Base-by-base conservation (phyloP, 768 basidiomycete species). In the Rubroboletus pulcherrimus region DNA sequence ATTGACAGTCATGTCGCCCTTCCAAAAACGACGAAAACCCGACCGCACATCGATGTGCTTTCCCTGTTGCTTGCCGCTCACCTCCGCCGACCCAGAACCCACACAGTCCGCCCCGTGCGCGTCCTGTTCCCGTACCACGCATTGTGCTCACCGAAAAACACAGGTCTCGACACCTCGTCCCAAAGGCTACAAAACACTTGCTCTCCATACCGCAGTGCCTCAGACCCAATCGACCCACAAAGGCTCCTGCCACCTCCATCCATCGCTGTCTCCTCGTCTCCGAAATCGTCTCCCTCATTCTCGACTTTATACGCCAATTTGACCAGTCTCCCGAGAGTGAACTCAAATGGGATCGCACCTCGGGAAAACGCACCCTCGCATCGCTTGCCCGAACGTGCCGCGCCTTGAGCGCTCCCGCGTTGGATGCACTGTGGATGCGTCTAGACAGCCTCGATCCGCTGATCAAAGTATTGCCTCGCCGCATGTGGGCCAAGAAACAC, bases 391-490 rank as follows among this genome's bases (percentile, higher is more conserved):
- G 61, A 40, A 71, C 69, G 0, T 70, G 70, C 41, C 59, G 51
- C 11, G 52, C 64, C 0, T 55, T 70, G 42, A 63, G 59, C 29
- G 50, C 29, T n/a, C 55, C 62, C 2, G 61, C 69, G 1, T 29
- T 70, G n/a, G 69, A 70, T 58, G 53, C 39, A 1, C 61, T 71
- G 7, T 70, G 69, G 69, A 62, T 62, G 66, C 57, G 60, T 43
- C 56, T 68, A 1, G 66, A 68, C n/a, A 60, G 45, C 30, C 66
- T 68, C 17, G 66, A 68, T 59, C 66, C 66, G 0, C 47, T 68
- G 45, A 68, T 68, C 19, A 66, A 53, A 14, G 55, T 68, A 14
- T 54, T 68, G 15, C 66, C 66, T 10, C 54, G 59, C 1, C 60
- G 63, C 29, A 66, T 68, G 60, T 68, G 67, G 67, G 49, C 55